These are phyloP conservation scores for Setaria viridis DNA, from an alignment of 202 grass and related monocot species.

Conservation along the genomic window DNA sequence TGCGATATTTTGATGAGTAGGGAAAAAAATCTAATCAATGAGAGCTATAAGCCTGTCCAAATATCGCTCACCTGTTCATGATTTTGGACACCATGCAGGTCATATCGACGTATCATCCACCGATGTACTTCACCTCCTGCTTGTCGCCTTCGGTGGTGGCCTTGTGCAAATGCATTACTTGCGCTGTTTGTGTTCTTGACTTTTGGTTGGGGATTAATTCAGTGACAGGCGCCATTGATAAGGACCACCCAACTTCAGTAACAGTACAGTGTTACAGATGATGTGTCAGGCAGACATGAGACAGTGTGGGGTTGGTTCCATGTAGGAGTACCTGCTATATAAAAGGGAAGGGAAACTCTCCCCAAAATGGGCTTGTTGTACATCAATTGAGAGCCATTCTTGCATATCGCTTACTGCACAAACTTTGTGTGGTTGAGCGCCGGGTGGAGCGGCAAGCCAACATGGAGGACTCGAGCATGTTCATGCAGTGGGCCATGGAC, in stretches of 20 bases:
- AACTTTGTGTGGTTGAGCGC: background rate
- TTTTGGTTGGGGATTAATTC: background rate
- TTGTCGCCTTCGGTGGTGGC: background rate
- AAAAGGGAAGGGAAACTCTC: background rate
- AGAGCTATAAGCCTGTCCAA: too few relatives aligned
- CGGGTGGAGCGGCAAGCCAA: background rate
- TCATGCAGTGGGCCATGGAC: slow-evolving; percentile 56
- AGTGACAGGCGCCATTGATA: background rate
- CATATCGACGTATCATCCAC: background rate
- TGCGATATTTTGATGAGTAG: too few relatives aligned
- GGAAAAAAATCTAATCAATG: too few relatives aligned
- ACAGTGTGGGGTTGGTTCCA: background rate
- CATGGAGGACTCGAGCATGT: slow-evolving; percentile 50
- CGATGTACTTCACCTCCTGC: background rate
- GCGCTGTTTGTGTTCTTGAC: background rate
- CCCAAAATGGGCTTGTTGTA: background rate
- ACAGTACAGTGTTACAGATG: background rate
- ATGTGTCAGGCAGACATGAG: background rate
- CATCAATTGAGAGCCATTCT: background rate
- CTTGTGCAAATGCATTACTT: slow-evolving; percentile 13
- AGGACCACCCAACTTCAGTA: background rate
- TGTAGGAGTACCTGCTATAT: background rate
- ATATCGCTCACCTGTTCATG: background rate
- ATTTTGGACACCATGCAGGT: slow-evolving; percentile 8
- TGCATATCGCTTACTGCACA: background rate